Conservation (phyloP, 768 basidiomycete genomes). For the Kwoniella mangroviensis region DNA sequence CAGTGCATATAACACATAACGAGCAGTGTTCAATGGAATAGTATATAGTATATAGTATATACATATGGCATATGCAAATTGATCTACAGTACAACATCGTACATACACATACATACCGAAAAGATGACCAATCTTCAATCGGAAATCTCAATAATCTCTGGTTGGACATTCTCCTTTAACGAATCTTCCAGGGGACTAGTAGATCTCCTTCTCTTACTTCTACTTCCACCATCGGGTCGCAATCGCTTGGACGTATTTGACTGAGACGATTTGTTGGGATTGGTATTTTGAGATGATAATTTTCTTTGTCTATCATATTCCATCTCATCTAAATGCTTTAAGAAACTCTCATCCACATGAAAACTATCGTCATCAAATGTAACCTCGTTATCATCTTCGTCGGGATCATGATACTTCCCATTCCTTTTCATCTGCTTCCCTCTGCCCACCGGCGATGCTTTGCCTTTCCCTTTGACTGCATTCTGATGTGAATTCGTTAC, state of each 20-base stretch:
- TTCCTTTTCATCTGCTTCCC: not conserved
- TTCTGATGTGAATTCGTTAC: not conserved
- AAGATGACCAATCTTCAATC: slow-evolving; percentile 13
- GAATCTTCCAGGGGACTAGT: slow-evolving; percentile 15
- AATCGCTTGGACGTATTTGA: not conserved
- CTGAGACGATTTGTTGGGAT: not conserved
- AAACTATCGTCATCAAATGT: slow-evolving; percentile 1
- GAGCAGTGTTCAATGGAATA: no score
- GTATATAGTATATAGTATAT: not conserved
- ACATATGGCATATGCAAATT: not conserved
- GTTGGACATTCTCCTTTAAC: slow-evolving; percentile 25
- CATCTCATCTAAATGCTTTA: slow-evolving; percentile 7
- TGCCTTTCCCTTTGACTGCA: not conserved
- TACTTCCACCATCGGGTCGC: not conserved
- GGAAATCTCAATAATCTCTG: slow-evolving; percentile 30
- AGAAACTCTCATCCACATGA: slow-evolving; percentile 29
- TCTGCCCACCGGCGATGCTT: not conserved
- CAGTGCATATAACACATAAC: no score
- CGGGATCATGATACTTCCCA: slow-evolving; percentile 8
- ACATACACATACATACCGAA: not conserved
- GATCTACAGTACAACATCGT: not conserved
- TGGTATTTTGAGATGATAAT: not conserved
- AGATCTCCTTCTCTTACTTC: not conserved
- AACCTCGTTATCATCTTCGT: slow-evolving; percentile 11
- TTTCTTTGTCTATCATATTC: not conserved